Evolutionary conservation across 2,329 filamentous ascomycete genomes (phyloP), one percentile per base, ranked within the genome.

Genomic region (Rutstroemia sp.): DNA sequence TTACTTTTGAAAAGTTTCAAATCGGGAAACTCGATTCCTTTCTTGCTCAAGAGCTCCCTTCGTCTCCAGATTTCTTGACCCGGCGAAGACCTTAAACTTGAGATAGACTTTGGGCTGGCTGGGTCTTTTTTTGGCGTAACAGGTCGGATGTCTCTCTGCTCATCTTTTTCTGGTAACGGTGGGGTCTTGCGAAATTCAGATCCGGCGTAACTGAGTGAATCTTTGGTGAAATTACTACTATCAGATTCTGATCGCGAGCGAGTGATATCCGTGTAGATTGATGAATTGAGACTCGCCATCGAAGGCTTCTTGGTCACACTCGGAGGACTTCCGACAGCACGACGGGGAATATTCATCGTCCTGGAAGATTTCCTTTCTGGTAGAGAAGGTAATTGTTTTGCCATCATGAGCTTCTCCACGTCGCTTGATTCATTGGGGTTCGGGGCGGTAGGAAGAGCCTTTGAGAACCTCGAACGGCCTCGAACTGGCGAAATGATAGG

Each of bases 1-100:
- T 70, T 69, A 56, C 63, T 66, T 44, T 63, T 62, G 41, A 63
- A 48, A 27, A 70, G 60, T 37, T 67, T 67, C 30, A 70, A 59
- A 25, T 68, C 63, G 10, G 64, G 46, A 56, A 70, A 62, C 16
- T 44, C 49, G 8, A 69, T 58, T 34, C 61, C 65, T 25, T 57
- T 64, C 6, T 66, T 65, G 25, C 62, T 63, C 42, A 58, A 63
- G n/a, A 58, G 56, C 14, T 65, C 67, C 49, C 68, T 54, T 12
- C 68, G 62, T 52, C 60, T 58, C 67, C 67, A 70, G 25, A 70
- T 58, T 45, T 69, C 65, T 19, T 57, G 54, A 21, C 59, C 59
- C 19, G 64, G 61, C 45, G 59, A 62, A 19, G 62, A 61, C 8
- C 56, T 47, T 19, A 60, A 59, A 34, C 57, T 63, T 16, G 60